phyloP scores from a whole-genome alignment of 2,329 filamentous ascomycete genomes.

The Sclerotinia borealis region DNA sequence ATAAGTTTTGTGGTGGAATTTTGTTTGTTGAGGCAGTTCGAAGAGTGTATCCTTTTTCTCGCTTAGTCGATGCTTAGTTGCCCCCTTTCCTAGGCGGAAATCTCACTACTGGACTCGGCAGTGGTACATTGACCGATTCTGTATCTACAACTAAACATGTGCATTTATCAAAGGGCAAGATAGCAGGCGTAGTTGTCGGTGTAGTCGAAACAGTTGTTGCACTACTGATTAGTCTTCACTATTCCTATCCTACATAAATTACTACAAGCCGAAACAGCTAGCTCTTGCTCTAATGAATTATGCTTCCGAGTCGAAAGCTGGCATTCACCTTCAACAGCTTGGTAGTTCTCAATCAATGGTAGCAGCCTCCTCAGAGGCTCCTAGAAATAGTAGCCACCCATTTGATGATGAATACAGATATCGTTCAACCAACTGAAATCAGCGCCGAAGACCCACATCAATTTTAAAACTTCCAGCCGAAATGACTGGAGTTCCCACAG shows the following conservation, averaged over 20 bases:
- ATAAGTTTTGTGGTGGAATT: background rate
- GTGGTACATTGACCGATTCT: background rate
- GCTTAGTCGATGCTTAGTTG: background rate
- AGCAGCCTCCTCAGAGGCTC: conserved; percentile 38
- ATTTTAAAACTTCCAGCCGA: conserved; percentile 24
- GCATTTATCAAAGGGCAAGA: conserved; percentile 20
- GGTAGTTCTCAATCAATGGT: conserved; percentile 41
- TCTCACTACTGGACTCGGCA: background rate
- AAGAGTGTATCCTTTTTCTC: background rate
- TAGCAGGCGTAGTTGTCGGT: conserved; percentile 26
- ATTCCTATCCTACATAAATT: background rate
- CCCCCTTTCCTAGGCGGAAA: background rate
- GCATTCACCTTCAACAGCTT: conserved; percentile 25
- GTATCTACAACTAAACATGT: background rate
- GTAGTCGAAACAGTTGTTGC: background rate
- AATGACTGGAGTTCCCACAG: conserved; percentile 19
- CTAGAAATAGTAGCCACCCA: conserved; percentile 32
- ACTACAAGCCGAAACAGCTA: background rate
- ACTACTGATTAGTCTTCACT: conserved; percentile 13
- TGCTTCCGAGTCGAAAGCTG: background rate
- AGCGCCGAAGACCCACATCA: conserved; percentile 23
- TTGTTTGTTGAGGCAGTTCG: background rate
- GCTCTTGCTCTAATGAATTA: background rate
- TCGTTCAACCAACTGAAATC: conserved; percentile 40
- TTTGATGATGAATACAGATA: conserved; percentile 34